Evolutionary conservation across 345 rosid genomes (phyloP).

Genomic region (Salix koriyanagi): DNA sequence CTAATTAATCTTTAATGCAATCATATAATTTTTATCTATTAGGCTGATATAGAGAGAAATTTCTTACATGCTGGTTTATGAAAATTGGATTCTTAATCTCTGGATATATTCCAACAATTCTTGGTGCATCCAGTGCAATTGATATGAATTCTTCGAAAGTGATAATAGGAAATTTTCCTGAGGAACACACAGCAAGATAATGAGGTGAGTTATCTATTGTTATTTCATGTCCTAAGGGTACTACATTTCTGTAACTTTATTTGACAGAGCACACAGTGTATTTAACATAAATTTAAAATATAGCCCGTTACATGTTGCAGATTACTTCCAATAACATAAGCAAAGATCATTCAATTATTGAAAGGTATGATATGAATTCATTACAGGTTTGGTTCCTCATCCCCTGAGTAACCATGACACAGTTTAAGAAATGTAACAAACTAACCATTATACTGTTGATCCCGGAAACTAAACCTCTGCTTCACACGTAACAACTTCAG

Average conservation of each 20-base stretch:
- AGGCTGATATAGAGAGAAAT: neutral
- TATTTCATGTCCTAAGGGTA: neutral
- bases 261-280: neutral
- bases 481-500: constrained; percentile 66
- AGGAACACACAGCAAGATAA: constrained; percentile 11
- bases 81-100: constrained; percentile 92
- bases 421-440: neutral
- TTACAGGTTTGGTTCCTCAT: neutral
- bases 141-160: constrained; percentile 86
- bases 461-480: constrained; percentile 76
- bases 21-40: neutral
- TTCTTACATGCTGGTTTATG: constrained; percentile 73
- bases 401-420: too few species aligned
- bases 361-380: neutral
- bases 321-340: neutral
- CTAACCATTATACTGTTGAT: constrained; percentile 85
- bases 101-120: constrained; percentile 95
- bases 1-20: neutral
- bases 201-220: neutral
- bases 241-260: neutral
- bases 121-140: constrained; percentile 72
- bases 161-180: constrained; percentile 77
- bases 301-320: neutral
- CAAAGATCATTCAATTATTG: neutral
- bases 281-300: neutral